phyloP scores from a whole-genome alignment of 2,329 filamentous ascomycete genomes.

The Ophiostoma sp. region DNA sequence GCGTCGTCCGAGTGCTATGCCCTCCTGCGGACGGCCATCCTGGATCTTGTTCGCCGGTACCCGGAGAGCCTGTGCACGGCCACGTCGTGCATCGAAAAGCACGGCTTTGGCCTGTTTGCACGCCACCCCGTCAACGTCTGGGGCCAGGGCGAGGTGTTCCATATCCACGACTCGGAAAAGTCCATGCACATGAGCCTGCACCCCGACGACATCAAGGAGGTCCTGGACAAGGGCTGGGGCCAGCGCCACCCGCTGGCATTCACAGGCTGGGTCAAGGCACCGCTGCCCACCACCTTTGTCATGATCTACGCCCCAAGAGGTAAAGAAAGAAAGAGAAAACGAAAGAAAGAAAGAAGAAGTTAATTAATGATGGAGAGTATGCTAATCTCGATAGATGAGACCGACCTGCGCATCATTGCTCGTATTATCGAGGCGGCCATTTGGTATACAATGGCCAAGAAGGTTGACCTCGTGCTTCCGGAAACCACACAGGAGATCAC shows the following conservation, averaged over 20 bases:
- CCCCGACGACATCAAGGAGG: conserved; percentile 66
- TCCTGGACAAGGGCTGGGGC: conserved; percentile 74
- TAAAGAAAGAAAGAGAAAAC: conserved; percentile 23
- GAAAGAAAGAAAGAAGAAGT: not conserved
- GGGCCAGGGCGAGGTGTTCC: conserved; percentile 75
- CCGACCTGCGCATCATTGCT: conserved; percentile 62
- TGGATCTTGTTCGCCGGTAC: conserved; percentile 41
- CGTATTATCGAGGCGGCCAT: conserved; percentile 68
- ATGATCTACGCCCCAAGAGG: conserved; percentile 76
- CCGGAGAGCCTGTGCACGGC: conserved; percentile 53
- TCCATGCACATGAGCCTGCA: conserved; percentile 77
- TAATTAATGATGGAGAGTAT: not conserved
- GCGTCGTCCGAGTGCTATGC: conserved; percentile 50
- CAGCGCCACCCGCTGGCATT: conserved; percentile 64
- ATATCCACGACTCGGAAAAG: conserved; percentile 71
- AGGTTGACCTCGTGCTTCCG: conserved; percentile 34
- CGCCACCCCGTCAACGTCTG: conserved; percentile 60
- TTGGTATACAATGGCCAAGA: conserved; percentile 56
- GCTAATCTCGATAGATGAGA: conserved; percentile 42
- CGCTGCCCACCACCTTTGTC: conserved; percentile 69
- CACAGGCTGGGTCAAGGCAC: conserved; percentile 59
- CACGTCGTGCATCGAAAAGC: conserved; percentile 75
- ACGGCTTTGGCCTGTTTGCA: conserved; percentile 71
- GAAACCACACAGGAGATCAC: not conserved
- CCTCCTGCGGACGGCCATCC: conserved; percentile 50